A percentile compares a stretch with the other conserved stretches of the same genome.
Conservation (phyloP, 2,329 filamentous ascomycete genomes). For the Nigrograna mackinnonii region DNA sequence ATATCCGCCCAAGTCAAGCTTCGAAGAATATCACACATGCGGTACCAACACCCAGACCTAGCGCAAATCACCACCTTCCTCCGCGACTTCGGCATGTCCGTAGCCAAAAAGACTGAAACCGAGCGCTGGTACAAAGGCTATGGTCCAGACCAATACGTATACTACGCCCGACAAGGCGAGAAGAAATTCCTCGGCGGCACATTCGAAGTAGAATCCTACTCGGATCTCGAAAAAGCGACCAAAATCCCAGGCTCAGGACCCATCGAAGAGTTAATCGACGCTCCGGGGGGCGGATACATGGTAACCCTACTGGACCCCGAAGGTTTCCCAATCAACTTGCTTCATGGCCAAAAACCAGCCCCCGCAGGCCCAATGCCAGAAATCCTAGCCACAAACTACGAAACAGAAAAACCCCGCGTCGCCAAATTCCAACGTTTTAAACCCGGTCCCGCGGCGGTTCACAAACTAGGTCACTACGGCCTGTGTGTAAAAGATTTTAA, state of each 20-base stretch:
- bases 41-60: slow-evolving; percentile 58
- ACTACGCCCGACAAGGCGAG: slow-evolving; percentile 56
- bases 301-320: slow-evolving; percentile 54
- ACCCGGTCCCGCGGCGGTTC: slow-evolving; percentile 53
- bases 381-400: slow-evolving; percentile 51
- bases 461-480: slow-evolving; percentile 56
- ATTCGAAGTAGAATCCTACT: slow-evolving; percentile 61
- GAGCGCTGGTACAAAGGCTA: slow-evolving; percentile 64
- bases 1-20: slow-evolving; percentile 50
- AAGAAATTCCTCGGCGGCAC: slow-evolving; percentile 61
- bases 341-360: slow-evolving; percentile 56
- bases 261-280: slow-evolving; percentile 54
- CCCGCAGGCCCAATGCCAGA: slow-evolving; percentile 51
- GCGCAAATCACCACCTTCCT: slow-evolving; percentile 52
- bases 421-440: slow-evolving; percentile 58
- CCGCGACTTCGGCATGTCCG: slow-evolving; percentile 38
- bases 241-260: slow-evolving; percentile 52
- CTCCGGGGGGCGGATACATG: slow-evolving; percentile 57
- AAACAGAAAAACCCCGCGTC: slow-evolving; percentile 47
- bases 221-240: slow-evolving; percentile 55
- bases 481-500: slow-evolving; percentile 44
- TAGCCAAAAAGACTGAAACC: slow-evolving; percentile 30
- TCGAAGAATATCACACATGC: slow-evolving; percentile 55
- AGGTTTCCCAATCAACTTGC: slow-evolving; percentile 61
- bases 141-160: slow-evolving; percentile 62